These are phyloP conservation scores for Lactarius psammicola DNA, from an alignment of 768 basidiomycete genomes.

Conservation along the genomic window DNA sequence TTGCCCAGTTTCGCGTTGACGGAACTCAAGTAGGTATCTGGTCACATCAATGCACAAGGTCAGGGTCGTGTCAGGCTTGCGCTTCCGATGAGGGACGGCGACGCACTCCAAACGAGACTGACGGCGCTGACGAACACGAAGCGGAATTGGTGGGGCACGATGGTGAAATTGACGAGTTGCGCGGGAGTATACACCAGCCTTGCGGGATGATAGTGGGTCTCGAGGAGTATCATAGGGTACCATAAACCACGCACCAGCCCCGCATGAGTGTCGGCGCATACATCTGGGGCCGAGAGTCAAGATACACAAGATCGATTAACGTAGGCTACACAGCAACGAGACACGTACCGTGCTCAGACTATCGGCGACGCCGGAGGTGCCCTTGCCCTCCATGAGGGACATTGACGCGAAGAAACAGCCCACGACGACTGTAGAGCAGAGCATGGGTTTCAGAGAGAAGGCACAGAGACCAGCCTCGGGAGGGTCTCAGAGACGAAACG, in stretches of 20 bases:
- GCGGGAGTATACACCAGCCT: conserved; percentile 73
- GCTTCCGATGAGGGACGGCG: neutral
- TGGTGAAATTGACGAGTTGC: conserved; percentile 73
- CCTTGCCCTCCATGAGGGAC: conserved; percentile 78
- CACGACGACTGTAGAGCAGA: conserved; percentile 39
- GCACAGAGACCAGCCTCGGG: neutral
- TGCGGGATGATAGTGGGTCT: conserved; percentile 30
- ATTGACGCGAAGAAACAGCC: conserved; percentile 69
- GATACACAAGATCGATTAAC: neutral
- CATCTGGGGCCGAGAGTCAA: conserved; percentile 41
- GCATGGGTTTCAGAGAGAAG: neutral
- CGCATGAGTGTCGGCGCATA: conserved; percentile 72
- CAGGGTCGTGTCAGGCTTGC: neutral
- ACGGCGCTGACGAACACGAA: conserved; percentile 74
- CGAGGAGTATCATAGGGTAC: neutral
- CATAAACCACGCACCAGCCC: conserved; percentile 55
- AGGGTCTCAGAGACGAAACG: neutral
- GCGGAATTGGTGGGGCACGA: conserved; percentile 75
- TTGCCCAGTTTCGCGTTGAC: conserved; percentile 10
- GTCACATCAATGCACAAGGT: neutral
- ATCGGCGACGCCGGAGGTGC: conserved; percentile 47
- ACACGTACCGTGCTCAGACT: conserved; percentile 42
- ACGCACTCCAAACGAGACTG: conserved; percentile 80
- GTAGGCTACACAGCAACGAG: neutral
- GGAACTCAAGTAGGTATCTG: conserved; percentile 25